phyloP scores from a whole-genome alignment of 805 yeast species.

The Candida incommunis region DNA sequence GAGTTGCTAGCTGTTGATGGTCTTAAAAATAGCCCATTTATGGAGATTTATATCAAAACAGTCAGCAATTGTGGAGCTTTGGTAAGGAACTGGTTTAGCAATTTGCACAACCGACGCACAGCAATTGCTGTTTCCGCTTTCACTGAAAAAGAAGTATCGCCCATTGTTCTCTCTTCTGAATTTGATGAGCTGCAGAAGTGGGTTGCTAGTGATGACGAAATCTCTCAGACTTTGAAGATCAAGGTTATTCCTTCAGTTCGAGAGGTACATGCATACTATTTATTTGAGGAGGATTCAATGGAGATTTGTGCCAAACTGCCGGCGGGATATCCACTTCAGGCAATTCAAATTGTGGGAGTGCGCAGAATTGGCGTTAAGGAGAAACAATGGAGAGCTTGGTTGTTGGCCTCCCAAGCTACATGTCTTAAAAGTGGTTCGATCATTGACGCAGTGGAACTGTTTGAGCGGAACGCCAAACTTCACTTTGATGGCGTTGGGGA shows the following conservation, averaged over 20 bases:
- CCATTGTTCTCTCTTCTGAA: constrained; percentile 44
- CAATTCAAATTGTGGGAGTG: constrained; percentile 63
- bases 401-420: constrained; percentile 76
- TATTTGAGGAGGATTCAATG: constrained; percentile 77
- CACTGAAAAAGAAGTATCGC: constrained; percentile 48
- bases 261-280: constrained; percentile 59
- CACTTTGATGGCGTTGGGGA: constrained; percentile 93
- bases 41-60: neutral
- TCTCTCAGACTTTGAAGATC: constrained; percentile 32
- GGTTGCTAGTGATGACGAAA: constrained; percentile 13
- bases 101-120: constrained; percentile 51
- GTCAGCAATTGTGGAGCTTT: constrained; percentile 8
- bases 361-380: constrained; percentile 80
- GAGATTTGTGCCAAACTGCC: constrained; percentile 71
- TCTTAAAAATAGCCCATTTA: constrained; percentile 5
- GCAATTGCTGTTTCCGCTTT: constrained; percentile 49
- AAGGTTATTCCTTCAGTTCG: constrained; percentile 45
- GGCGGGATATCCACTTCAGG: constrained; percentile 58
- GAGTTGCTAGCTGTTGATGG: constrained; percentile 16
- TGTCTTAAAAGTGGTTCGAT: constrained; percentile 34
- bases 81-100: constrained; percentile 56
- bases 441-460: constrained; percentile 49
- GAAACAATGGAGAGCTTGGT: constrained; percentile 89
- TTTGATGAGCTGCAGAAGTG: constrained; percentile 35
- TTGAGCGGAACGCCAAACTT: constrained; percentile 59